A percentile compares a stretch with the other conserved stretches of the same genome.
These are phyloP conservation scores for Suillus sp. DNA, from an alignment of 768 basidiomycete genomes.

Conservation along the genomic window DNA sequence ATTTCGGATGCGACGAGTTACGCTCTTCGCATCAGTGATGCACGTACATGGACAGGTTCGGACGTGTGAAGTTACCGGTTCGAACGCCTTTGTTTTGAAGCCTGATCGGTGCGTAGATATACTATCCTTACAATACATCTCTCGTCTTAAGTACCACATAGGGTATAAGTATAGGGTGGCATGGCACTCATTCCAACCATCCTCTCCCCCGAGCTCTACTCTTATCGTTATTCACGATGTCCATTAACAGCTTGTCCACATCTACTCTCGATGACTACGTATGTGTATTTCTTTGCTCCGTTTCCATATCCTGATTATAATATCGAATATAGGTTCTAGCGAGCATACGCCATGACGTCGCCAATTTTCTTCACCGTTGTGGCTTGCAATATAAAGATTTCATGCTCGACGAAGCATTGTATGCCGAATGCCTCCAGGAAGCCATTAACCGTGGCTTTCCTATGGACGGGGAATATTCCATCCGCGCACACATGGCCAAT, in stretches of 20 bases:
- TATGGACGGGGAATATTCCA: slow-evolving; percentile 19
- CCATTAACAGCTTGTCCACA: background rate
- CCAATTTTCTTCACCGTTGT: background rate
- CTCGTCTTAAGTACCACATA: no score
- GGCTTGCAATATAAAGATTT: background rate
- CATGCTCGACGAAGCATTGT: background rate
- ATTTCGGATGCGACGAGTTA: no score
- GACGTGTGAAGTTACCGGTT: no score
- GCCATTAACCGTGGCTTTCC: slow-evolving; percentile 23
- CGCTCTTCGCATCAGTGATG: no score
- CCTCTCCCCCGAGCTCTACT: background rate
- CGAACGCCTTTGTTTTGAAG: no score
- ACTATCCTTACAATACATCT: no score
- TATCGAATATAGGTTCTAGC: background rate
- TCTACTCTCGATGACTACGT: background rate
- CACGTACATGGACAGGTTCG: no score
- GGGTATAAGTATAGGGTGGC: background rate
- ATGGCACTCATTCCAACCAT: background rate
- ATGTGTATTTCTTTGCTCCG: background rate
- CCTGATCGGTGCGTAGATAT: no score
- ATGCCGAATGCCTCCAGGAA: slow-evolving; percentile 19
- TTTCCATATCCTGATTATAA: background rate
- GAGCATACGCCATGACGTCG: background rate
- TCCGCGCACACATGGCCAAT: slow-evolving; percentile 26
- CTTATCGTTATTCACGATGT: background rate